These are phyloP conservation scores for Globisporangium parvum DNA, from an alignment of 352 stramenopile species.

Conservation along the genomic window DNA sequence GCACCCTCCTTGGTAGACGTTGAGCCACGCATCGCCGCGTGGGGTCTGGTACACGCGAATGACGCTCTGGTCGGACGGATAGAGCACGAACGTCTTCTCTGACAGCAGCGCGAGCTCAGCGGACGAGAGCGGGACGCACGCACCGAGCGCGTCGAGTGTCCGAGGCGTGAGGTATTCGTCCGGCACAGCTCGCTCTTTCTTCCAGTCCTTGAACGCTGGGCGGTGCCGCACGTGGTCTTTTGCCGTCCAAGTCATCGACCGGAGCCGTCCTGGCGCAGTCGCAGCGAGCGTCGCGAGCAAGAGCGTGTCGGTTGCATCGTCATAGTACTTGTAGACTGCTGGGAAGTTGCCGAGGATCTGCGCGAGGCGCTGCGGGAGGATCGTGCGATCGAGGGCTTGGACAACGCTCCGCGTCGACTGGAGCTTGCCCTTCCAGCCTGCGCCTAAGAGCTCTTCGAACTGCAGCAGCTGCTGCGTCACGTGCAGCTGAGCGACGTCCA, in stretches of 20 bases:
- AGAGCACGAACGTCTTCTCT: conserved; percentile 46
- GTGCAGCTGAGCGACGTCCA: conserved; percentile 31
- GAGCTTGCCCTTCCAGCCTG: conserved; percentile 43
- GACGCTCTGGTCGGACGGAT: conserved; percentile 64
- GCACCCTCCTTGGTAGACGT: conserved; percentile 53
- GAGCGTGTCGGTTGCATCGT: conserved; percentile 48
- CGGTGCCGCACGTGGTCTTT: conserved; percentile 59
- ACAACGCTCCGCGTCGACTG: conserved; percentile 27
- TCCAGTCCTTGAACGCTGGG: conserved; percentile 63
- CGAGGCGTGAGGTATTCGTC: conserved; percentile 63
- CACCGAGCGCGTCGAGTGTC: conserved; percentile 28
- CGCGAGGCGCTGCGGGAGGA: conserved; percentile 60
- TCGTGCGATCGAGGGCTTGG: conserved; percentile 26
- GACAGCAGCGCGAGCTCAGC: conserved; percentile 35
- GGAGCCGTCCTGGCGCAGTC: conserved; percentile 45
- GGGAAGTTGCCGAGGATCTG: conserved; percentile 36
- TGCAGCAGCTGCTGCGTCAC: conserved; percentile 53
- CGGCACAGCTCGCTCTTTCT: conserved; percentile 26
- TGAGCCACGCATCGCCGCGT: conserved; percentile 44
- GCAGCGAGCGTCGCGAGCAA: conserved; percentile 38
- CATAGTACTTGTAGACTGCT: conserved; percentile 37
- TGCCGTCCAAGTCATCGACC: conserved; percentile 40
- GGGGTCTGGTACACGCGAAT: conserved; percentile 43
- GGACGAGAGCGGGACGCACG: conserved; percentile 48
- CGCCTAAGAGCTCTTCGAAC: conserved; percentile 49